Conservation (phyloP, 2,329 filamentous ascomycete genomes). For the Volutella citrinella region DNA sequence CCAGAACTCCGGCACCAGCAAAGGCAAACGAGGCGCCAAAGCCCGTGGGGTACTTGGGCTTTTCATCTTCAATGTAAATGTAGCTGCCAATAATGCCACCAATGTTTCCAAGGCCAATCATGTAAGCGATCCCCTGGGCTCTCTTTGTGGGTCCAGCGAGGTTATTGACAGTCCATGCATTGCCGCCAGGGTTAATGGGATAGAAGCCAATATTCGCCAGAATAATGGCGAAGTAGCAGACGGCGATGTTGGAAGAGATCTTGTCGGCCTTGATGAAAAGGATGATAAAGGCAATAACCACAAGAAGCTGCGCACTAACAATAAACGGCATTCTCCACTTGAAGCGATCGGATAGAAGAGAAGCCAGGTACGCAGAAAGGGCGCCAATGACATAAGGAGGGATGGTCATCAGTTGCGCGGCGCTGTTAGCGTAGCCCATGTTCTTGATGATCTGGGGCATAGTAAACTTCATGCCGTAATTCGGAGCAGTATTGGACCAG, state of each 20-base stretch:
- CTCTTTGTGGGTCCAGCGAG: slow-evolving; percentile 31
- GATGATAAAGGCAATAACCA: slow-evolving; percentile 27
- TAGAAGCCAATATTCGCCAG: slow-evolving; percentile 33
- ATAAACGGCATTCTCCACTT: slow-evolving; percentile 35
- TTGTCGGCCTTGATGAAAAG: slow-evolving; percentile 17
- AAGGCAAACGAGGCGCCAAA: slow-evolving; percentile 23
- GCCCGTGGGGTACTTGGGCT: slow-evolving; percentile 24
- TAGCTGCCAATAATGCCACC: slow-evolving; percentile 24
- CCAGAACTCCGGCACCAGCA: slow-evolving; percentile 11
- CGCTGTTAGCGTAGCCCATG: slow-evolving; percentile 36
- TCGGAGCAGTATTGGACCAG: slow-evolving; percentile 36
- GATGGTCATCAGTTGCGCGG: slow-evolving; percentile 29
- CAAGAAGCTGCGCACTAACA: slow-evolving; percentile 23
- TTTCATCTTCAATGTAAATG: slow-evolving; percentile 21
- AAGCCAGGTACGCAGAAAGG: slow-evolving; percentile 20
- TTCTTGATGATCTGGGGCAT: slow-evolving; percentile 37
- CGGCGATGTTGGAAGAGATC: slow-evolving; percentile 15
- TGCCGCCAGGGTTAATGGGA: slow-evolving; percentile 30
- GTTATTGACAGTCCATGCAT: slow-evolving; percentile 36
- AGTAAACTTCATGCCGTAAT: slow-evolving; percentile 28
- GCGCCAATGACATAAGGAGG: slow-evolving; percentile 31
- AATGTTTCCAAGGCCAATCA: slow-evolving; percentile 24
- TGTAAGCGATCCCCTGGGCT: slow-evolving; percentile 32
- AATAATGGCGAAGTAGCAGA: slow-evolving; percentile 18
- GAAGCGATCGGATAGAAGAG: slow-evolving; percentile 26